Conservation (phyloP, 2,329 filamentous ascomycete genomes). For the Penicillium rolfsii region DNA sequence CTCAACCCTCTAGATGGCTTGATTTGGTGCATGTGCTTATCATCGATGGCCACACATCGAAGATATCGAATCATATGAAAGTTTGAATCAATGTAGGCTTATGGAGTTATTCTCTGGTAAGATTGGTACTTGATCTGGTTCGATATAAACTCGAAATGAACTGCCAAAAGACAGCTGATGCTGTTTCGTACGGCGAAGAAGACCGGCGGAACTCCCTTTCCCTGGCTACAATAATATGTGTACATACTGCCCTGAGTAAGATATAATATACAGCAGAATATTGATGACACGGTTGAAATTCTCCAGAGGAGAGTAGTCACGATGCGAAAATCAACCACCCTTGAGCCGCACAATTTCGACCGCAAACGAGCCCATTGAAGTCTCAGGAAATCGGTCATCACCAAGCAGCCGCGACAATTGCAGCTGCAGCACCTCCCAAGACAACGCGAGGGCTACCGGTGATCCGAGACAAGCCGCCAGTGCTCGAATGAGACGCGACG, state of each 20-base stretch:
- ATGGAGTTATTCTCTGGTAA: neutral
- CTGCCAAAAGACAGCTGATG: no score
- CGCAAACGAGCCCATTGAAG: neutral
- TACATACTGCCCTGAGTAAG: neutral
- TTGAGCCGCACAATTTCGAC: neutral
- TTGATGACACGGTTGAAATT: neutral
- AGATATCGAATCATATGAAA: slow-evolving; percentile 34
- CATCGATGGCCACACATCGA: slow-evolving; percentile 59
- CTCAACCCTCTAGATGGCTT: slow-evolving; percentile 70
- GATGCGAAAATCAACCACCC: no score
- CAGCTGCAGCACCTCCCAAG: slow-evolving; percentile 12
- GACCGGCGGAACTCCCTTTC: neutral
- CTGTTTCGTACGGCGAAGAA: no score
- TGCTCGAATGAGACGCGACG: slow-evolving; percentile 7
- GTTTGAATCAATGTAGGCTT: neutral
- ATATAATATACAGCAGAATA: neutral
- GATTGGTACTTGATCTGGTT: neutral
- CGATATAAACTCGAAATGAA: neutral
- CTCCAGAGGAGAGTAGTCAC: no score
- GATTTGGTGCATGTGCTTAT: slow-evolving; percentile 63
- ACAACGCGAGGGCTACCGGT: slow-evolving; percentile 6
- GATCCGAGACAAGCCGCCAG: slow-evolving; percentile 8
- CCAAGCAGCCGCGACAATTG: slow-evolving; percentile 7
- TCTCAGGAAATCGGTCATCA: neutral
- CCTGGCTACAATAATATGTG: neutral